Conservation (phyloP, 208 protist species). For the Acanthamoeba healyi region DNA sequence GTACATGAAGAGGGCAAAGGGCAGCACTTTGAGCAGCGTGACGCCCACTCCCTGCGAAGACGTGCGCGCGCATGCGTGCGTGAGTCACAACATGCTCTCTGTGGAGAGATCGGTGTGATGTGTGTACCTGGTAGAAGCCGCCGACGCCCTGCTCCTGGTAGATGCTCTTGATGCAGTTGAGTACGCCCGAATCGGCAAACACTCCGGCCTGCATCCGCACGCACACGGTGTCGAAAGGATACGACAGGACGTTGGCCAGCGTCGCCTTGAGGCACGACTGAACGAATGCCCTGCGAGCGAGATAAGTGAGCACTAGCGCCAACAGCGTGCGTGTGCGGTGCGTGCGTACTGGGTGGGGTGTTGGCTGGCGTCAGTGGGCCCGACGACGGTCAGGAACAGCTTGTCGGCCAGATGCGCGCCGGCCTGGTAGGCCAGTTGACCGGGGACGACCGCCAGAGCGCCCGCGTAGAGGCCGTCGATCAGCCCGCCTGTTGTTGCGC, state of each 20-base stretch:
- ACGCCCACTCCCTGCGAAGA: background rate
- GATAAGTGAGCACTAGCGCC: background rate
- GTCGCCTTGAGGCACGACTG: background rate
- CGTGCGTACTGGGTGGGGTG: background rate
- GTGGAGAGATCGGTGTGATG: background rate
- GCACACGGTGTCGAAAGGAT: slow-evolving; percentile 30
- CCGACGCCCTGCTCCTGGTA: slow-evolving; percentile 17
- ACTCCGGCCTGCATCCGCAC: slow-evolving; percentile 19
- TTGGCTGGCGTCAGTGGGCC: background rate
- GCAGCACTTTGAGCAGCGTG: slow-evolving; percentile 31
- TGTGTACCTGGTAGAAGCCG: slow-evolving; percentile 20
- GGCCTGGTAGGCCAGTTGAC: slow-evolving; percentile 7
- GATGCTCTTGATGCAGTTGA: slow-evolving; percentile 22
- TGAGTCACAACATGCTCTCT: background rate
- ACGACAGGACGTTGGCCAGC: background rate
- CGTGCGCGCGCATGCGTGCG: background rate
- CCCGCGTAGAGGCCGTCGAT: background rate
- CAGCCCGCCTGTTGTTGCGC: background rate
- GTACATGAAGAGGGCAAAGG: slow-evolving; percentile 27
- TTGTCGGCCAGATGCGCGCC: background rate
- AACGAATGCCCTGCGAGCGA: background rate
- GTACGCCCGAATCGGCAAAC: background rate
- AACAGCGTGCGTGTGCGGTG: background rate
- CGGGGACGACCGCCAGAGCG: background rate
- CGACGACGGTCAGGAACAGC: background rate